Conservation (phyloP, 768 basidiomycete genomes). For the Kwoniella sp. region DNA sequence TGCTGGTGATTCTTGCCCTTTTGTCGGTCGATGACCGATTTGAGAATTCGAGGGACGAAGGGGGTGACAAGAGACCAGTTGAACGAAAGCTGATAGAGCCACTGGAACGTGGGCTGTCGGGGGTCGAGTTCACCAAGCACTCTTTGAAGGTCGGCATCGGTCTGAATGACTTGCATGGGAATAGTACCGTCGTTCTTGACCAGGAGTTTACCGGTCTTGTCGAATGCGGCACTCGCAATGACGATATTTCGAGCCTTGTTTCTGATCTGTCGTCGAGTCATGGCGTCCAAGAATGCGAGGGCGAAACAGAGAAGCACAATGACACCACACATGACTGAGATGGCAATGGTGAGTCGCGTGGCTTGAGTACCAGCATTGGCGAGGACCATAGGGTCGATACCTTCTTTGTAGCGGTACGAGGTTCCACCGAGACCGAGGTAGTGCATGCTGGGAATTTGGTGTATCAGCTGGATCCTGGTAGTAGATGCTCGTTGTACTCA, state of each 20-base stretch:
- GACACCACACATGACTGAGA: slow-evolving; percentile 56
- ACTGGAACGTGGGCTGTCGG: slow-evolving; percentile 56
- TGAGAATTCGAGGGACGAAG: slow-evolving; percentile 50
- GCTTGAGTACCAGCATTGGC: slow-evolving; percentile 40
- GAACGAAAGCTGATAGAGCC: slow-evolving; percentile 56
- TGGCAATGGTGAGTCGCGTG: slow-evolving; percentile 52
- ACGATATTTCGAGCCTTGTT: slow-evolving; percentile 53
- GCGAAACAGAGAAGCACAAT: slow-evolving; percentile 50
- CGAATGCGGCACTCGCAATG: slow-evolving; percentile 54
- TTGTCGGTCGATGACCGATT: slow-evolving; percentile 35
- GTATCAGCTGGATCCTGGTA: background rate
- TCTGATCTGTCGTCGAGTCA: slow-evolving; percentile 35
- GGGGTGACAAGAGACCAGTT: slow-evolving; percentile 55
- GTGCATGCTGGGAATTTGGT: slow-evolving; percentile 49
- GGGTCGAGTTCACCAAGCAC: slow-evolving; percentile 53
- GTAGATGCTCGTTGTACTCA: slow-evolving; percentile 18
- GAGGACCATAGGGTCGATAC: slow-evolving; percentile 24
- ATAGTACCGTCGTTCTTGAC: slow-evolving; percentile 55
- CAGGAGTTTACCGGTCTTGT: slow-evolving; percentile 54
- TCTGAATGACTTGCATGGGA: slow-evolving; percentile 56
- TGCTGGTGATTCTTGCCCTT: slow-evolving; percentile 20
- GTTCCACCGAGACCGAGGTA: slow-evolving; percentile 57
- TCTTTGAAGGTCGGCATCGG: slow-evolving; percentile 49
- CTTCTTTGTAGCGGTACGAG: slow-evolving; percentile 39
- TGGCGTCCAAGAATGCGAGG: slow-evolving; percentile 46